Evolutionary conservation across 306 rosid genomes (phyloP), one percentile per base, ranked within the genome.

Genomic region (Echinosophora koreensis): DNA sequence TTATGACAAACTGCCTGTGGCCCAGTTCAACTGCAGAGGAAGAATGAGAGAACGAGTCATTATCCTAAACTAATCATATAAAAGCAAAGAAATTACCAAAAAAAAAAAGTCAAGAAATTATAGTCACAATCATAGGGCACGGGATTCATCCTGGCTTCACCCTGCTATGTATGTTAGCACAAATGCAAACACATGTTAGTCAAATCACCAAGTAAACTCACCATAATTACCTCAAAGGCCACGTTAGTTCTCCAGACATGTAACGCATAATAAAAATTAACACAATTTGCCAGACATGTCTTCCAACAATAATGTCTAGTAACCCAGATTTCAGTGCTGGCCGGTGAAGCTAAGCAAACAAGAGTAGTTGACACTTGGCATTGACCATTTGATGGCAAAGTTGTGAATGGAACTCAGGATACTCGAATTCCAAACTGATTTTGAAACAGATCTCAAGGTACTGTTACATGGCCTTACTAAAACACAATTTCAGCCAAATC

Each of bases 321-420:
- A 38, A 77, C 61, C 73, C 73, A 58, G 57, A 57, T 57, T 74
- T 46, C 64, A 16, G 10, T 14, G 65, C 44, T 77, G 46, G 39
- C 81, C 55, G 44, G 27, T 17, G 38, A 80, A 70, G 73, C 58
- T 69, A 78, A 81, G 73, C 79, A 56, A 15, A 46, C 39, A 79
- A 27, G 51, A 15, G 67, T 2, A 8, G 15, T 58, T 35, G 68
- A 66, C 44, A 14, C 49, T 54, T 38, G 56, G 74, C 75, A 52
- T 41, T 22, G 51, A 60, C 69, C 77, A 60, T 61, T 42, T 50
- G 79, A 77, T 60, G 55, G 50, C 56, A 42, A 37, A 41, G 38
- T 52, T 13, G 58, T 52, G n/a, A 77, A 35, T 5, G 61, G 38
- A 71, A 57, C 58, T 57, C 58, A 32, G 72, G 76, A 50, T 41